Percentiles rank a stretch among this genome's conserved stretches.
phyloP scores from a whole-genome alignment of 805 yeast genomes.

The Clavispora fructus region DNA sequence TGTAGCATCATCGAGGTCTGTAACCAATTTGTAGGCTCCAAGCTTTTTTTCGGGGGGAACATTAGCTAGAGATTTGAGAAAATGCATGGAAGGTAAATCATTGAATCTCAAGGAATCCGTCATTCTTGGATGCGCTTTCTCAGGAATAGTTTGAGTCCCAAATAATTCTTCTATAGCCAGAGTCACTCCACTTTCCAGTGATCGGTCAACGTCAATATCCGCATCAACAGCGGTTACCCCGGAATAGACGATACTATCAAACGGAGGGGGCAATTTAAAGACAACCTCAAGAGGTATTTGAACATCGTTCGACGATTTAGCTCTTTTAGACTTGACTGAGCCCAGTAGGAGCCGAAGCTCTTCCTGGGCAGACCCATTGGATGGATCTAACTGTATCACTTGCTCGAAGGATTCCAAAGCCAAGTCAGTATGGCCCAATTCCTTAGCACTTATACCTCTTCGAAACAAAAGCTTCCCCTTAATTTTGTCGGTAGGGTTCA shows the following conservation, averaged over 20 bases:
- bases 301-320: conserved; percentile 1
- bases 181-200: background rate
- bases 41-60: conserved; percentile 22
- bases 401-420: conserved; percentile 26
- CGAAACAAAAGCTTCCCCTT: conserved; percentile 49
- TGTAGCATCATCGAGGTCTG: conserved; percentile 20
- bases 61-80: conserved; percentile 19
- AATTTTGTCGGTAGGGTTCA: conserved; percentile 26
- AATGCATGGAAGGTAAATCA: conserved; percentile 21
- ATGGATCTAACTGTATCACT: conserved; percentile 39
- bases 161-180: conserved; percentile 7
- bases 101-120: conserved; percentile 8
- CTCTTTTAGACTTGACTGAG: conserved; percentile 5
- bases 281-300: conserved; percentile 38
- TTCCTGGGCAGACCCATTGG: conserved; percentile 31
- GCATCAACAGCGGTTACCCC: too few species aligned
- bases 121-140: background rate
- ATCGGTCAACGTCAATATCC: background rate
- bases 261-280: conserved; percentile 35
- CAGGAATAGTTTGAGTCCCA: conserved; percentile 1
- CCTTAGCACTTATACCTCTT: conserved; percentile 37
- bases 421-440: conserved; percentile 17
- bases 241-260: background rate
- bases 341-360: conserved; percentile 24
- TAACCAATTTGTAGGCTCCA: conserved; percentile 32